phyloP scores from a whole-genome alignment of 257 asterid species.

The Vinca minor region DNA sequence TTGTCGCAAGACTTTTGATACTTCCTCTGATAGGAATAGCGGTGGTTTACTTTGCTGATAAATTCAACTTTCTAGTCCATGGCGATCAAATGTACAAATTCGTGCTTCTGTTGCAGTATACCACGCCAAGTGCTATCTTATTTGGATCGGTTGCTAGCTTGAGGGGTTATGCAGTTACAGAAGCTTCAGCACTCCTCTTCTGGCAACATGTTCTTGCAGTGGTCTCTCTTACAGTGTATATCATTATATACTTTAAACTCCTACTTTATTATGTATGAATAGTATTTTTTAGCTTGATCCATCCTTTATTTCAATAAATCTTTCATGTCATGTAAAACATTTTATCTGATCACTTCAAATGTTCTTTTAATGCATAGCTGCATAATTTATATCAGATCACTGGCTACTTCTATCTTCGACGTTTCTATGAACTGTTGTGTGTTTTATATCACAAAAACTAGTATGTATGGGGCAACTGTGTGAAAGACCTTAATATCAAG shows the following conservation, averaged over 20 bases:
- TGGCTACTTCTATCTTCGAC: no score
- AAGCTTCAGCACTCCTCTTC: constrained; percentile 86
- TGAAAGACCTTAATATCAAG: no score
- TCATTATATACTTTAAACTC: constrained; percentile 56
- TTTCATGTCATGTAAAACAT: background rate
- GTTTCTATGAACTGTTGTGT: no score
- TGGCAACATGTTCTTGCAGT: constrained; percentile 82
- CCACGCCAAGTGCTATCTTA: constrained; percentile 81
- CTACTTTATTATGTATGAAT: constrained; percentile 30
- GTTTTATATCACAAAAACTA: no score
- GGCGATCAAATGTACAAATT: constrained; percentile 71
- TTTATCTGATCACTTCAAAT: background rate
- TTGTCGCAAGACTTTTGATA: constrained; percentile 57
- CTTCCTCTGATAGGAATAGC: constrained; percentile 69
- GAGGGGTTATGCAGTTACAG: constrained; percentile 78
- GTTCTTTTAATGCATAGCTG: no score
- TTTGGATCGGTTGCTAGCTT: constrained; percentile 88
- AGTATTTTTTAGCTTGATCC: background rate
- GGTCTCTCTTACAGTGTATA: constrained; percentile 54
- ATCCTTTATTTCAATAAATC: background rate
- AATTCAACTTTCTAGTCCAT: constrained; percentile 34
- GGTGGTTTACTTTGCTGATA: constrained; percentile 52
- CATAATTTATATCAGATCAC: no score
- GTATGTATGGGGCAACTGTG: no score
- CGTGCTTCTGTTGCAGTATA: constrained; percentile 80